Evolutionary conservation across 352 stramenopile species (phyloP).

Genomic region (Phytopythium aichiense): DNA sequence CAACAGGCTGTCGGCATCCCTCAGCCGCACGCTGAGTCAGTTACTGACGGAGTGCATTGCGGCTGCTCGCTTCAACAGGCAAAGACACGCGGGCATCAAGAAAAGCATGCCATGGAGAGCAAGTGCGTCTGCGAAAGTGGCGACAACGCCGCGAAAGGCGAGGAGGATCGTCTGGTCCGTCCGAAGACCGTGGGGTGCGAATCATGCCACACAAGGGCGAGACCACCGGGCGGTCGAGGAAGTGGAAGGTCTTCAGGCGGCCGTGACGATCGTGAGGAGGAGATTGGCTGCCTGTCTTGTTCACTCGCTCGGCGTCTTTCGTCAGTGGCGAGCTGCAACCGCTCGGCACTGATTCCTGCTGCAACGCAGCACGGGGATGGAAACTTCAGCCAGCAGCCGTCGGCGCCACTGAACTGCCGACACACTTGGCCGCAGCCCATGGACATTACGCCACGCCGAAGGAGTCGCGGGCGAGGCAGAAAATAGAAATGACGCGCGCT

Average conservation of each 20-base stretch:
- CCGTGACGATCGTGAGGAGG: conserved; percentile 1
- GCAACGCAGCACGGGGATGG: neutral
- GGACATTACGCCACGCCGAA: neutral
- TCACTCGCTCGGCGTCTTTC: neutral
- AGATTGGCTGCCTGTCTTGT: neutral
- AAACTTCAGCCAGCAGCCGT: neutral
- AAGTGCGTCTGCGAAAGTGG: neutral
- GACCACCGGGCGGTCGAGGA: too few species aligned
- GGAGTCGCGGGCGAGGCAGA: neutral
- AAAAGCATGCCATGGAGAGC: too few species aligned
- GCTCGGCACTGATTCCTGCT: neutral
- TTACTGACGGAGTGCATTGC: neutral
- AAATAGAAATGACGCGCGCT: conserved; percentile 2
- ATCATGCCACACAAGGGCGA: neutral
- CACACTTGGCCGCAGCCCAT: neutral
- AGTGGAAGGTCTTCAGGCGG: neutral
- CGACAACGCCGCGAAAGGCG: neutral
- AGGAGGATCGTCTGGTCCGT: neutral
- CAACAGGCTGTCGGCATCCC: neutral
- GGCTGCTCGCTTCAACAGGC: neutral
- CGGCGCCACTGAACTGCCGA: neutral
- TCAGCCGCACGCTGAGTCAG: neutral
- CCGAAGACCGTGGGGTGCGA: neutral
- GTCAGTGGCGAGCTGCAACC: neutral
- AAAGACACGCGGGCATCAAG: neutral